phyloP scores from a whole-genome alignment of 1,284 basidiomycete species.

The Boletellus deceptivus region DNA sequence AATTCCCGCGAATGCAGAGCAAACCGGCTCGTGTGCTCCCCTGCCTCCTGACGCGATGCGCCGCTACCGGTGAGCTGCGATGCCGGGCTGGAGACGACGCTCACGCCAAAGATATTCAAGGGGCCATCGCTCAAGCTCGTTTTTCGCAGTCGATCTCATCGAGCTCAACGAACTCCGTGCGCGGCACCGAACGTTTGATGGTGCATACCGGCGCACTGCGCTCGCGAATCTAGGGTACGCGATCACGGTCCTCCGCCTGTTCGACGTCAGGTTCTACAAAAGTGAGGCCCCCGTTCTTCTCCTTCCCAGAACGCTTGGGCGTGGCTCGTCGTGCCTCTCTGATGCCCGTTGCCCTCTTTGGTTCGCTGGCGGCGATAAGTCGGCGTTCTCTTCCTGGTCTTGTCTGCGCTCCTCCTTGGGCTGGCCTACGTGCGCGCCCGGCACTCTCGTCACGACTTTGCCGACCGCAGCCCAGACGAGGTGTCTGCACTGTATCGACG shows the following conservation, averaged over 20 bases:
- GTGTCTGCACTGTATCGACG: constrained; percentile 19
- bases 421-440: constrained; percentile 60
- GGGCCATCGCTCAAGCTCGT: constrained; percentile 60
- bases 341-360: background rate
- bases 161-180: constrained; percentile 77
- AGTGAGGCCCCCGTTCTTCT: constrained; percentile 43
- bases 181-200: constrained; percentile 76
- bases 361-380: constrained; percentile 42
- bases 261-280: constrained; percentile 66
- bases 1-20: too few species aligned
- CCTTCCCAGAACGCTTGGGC: too few species aligned
- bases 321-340: background rate
- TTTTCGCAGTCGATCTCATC: constrained; percentile 53
- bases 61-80: constrained; percentile 27
- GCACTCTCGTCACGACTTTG: constrained; percentile 71
- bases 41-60: constrained; percentile 13
- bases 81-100: background rate
- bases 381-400: constrained; percentile 67
- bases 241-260: constrained; percentile 72
- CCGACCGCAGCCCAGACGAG: constrained; percentile 47
- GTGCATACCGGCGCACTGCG: constrained; percentile 76
- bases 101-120: constrained; percentile 32
- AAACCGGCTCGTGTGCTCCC: constrained; percentile 23
- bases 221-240: constrained; percentile 74
- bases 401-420: constrained; percentile 60